Percentiles rank a stretch among this genome's conserved stretches.
Evolutionary conservation across 805 yeast species (phyloP).

Genomic region (Cyberlindnera misumaiensis): DNA sequence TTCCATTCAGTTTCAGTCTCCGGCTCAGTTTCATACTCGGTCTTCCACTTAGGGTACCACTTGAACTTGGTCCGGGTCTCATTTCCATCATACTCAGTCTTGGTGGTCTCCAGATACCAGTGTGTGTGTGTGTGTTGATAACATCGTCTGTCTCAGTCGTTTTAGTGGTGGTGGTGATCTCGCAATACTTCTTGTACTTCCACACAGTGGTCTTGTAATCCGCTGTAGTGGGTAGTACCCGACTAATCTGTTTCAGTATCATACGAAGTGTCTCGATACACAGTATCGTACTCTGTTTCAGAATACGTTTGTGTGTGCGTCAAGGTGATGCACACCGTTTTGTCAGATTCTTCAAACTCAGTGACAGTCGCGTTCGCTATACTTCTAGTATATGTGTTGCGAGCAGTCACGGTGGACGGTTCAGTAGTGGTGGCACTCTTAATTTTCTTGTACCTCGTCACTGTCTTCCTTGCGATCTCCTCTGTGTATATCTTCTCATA

Average conservation of each 20-base stretch:
- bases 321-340: conserved; percentile 14
- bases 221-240: conserved; percentile 14
- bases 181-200: conserved; percentile 12
- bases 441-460: conserved; percentile 14
- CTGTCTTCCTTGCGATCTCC: conserved; percentile 16
- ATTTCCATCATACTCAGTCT: conserved; percentile 21
- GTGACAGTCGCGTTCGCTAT: conserved; percentile 20
- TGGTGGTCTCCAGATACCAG: conserved; percentile 20
- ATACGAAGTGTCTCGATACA: conserved; percentile 13
- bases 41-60: conserved; percentile 20
- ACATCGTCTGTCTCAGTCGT: conserved; percentile 17
- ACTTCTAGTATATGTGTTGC: conserved; percentile 12
- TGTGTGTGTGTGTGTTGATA: conserved; percentile 12
- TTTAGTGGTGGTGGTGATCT: conserved; percentile 10
- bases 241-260: conserved; percentile 9
- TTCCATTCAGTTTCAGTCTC: conserved; percentile 5
- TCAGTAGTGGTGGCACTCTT: conserved; percentile 11
- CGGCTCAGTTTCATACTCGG: conserved; percentile 9
- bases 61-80: conserved; percentile 15
- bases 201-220: conserved; percentile 12
- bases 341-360: conserved; percentile 22
- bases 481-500: conserved; percentile 14
- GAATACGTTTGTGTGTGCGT: conserved; percentile 18
- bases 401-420: conserved; percentile 8
- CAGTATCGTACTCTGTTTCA: conserved; percentile 17